A percentile compares a stretch with the other conserved stretches of the same genome.
Conservation (phyloP, 2,329 filamentous ascomycete genomes). For the Diaporthe amygdali region DNA sequence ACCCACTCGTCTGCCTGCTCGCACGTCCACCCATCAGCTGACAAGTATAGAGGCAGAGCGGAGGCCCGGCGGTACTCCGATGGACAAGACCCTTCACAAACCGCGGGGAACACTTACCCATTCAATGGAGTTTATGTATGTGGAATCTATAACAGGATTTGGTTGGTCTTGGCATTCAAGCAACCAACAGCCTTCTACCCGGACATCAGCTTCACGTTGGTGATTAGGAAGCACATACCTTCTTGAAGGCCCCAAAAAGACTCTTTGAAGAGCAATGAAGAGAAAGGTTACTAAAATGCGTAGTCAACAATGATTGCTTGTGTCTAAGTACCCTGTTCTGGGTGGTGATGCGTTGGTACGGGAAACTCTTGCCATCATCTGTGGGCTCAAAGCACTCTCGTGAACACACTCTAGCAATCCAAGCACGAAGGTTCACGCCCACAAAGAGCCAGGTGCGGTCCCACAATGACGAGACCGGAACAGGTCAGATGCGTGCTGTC, state of each 20-base stretch:
- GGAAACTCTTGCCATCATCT: background rate
- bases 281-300: background rate
- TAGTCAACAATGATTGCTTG: no score
- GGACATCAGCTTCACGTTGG: background rate
- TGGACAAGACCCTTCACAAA: no score
- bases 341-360: background rate
- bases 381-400: background rate
- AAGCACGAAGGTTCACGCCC: background rate
- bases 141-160: background rate
- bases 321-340: background rate
- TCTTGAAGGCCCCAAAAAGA: background rate
- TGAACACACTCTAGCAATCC: background rate
- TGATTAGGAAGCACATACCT: background rate
- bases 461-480: background rate
- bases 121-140: background rate
- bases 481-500: background rate
- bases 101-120: background rate
- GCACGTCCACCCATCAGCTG: background rate
- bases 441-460: background rate
- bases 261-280: background rate
- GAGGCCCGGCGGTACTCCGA: background rate
- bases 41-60: background rate
- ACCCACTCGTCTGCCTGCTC: constrained; percentile 7
- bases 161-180: background rate
- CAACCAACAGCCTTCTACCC: background rate